Base-by-base conservation (phyloP, 176 grass and related monocot genomes). In the Triticum urartu region DNA sequence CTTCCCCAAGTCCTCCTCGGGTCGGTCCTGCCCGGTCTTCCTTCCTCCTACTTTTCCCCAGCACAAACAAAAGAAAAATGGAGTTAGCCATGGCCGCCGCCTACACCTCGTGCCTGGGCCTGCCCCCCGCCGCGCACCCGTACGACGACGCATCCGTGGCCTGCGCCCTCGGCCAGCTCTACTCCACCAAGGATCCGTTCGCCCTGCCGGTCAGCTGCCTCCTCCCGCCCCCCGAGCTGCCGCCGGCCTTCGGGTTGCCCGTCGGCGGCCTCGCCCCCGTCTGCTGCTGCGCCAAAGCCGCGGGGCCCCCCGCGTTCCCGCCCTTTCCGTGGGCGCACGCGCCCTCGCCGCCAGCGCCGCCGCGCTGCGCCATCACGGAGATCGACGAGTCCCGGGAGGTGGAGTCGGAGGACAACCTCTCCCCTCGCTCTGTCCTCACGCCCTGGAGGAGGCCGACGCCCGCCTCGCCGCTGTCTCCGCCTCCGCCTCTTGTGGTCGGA, bases 11-110 rank as follows among this genome's bases (percentile, higher is more conserved):
- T 74, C 43, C 72, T 52, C 72, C 24, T 43, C 12, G 25, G 40
- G 71, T 74, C 40, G 71, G 50, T 54, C 50, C 2, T 30, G 14
- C 43, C 24, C 72, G 48, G 72, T 52, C 72, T 30, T 75, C 72
- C 45, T 48, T 43, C 69, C 39, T 24, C 43, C 24, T 9, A 75
- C 43, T 75, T 75, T 75, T 32, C 72, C 45, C 43, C 72, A 50
- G 13, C 18, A 26, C 71, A 75, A 75, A 52, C 48, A 17, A 58
- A 58, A 58, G 47, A 58, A 73, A 7, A 73, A 30, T 30, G 12
- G 5, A 33, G 18, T 25, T 50, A 75, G 45, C 72, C 72, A 75
- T 75, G 72, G 72, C 72, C 72, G 72, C 72, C 72, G 48, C 72
- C 72, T 75, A 15, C 72, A 26, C 72, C 72, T 52, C 43, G 14